phyloP scores from a whole-genome alignment of 2,329 filamentous ascomycete genomes.

The Aspergillus floridensis region DNA sequence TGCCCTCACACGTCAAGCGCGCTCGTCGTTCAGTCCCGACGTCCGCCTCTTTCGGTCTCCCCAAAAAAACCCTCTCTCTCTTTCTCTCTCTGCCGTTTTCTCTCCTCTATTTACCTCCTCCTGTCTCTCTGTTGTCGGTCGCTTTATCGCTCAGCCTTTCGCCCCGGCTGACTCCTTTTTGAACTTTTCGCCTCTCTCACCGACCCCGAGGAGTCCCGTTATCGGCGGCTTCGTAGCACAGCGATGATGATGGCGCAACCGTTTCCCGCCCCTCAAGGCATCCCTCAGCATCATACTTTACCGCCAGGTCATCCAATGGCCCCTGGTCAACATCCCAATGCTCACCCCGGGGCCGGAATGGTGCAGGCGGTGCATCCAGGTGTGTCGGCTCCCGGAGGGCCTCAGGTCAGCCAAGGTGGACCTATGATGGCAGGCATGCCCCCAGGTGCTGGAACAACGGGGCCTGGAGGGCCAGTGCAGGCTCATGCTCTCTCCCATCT shows the following conservation, averaged over 20 bases:
- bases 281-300: conserved; percentile 58
- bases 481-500: conserved; percentile 62
- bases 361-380: conserved; percentile 60
- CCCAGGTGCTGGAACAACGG: conserved; percentile 54
- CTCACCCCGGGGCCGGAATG: conserved; percentile 51
- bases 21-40: conserved; percentile 23
- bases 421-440: conserved; percentile 65
- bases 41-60: conserved; percentile 15
- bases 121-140: conserved; percentile 4
- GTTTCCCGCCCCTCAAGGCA: conserved; percentile 59
- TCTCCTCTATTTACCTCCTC: conserved; percentile 1
- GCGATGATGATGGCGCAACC: conserved; percentile 56
- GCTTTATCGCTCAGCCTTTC: background rate
- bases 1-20: conserved; percentile 32
- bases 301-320: conserved; percentile 62
- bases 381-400: conserved; percentile 57
- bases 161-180: conserved; percentile 10
- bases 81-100: conserved; percentile 6
- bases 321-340: conserved; percentile 55
- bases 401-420: conserved; percentile 60
- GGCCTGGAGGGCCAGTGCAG: conserved; percentile 49
- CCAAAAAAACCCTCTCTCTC: conserved; percentile 1
- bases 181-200: conserved; percentile 17
- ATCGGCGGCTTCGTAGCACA: conserved; percentile 35
- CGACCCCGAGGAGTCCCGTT: conserved; percentile 28